Base-by-base conservation (phyloP, 2,329 filamentous ascomycete genomes). In the Pestalotiopsis fici region DNA sequence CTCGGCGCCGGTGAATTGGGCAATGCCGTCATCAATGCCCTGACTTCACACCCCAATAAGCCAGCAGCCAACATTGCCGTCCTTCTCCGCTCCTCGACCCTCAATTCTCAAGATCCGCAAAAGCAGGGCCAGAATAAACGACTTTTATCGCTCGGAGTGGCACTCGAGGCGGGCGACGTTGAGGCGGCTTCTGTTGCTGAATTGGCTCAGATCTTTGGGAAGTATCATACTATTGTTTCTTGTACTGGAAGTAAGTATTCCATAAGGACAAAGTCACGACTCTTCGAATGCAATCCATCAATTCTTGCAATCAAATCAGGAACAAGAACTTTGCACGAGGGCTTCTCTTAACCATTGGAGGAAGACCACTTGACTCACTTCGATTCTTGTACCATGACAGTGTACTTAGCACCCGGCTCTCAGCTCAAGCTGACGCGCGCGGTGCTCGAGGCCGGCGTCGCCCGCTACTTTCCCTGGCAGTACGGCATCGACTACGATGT, bases 401-500 rank as follows among this genome's bases (percentile, higher is more conserved):
- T 91, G 77, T 82, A 83, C 0, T 78, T 87, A 0, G 83, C 86
- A 0, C 65, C 83, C 0, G 87, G 86, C 1, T 88, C 84, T 0
- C 86, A 92, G 73, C 69, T 82, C 1, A 91, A 90, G 71, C 78
- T 93, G 21, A 78, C 86, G 0, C 73, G 80, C 12, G 89, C 90
- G 0, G 86, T 84, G 0, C 77, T 93, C 0, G 75, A 77, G 12
- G 88, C 86, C 0, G 77, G 79, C 0, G 83, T 85, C 0, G 71
- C 77, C 15, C 79, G 86, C 0, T 93, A 85, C 73, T 83, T 93
- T 21, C 91, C 91, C 0, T 93, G 91, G 91, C 91, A 93, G 76
- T 93, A 90, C 75, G 91, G 91, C 0, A 87, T 92, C 27, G 89
- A 93, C 74, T 93, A 93, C 77, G 90, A 93, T 66, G 75, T 80